Evolutionary conservation across 176 grass and related monocot species (phyloP).

Genomic region (Cenchrus purpureus): DNA sequence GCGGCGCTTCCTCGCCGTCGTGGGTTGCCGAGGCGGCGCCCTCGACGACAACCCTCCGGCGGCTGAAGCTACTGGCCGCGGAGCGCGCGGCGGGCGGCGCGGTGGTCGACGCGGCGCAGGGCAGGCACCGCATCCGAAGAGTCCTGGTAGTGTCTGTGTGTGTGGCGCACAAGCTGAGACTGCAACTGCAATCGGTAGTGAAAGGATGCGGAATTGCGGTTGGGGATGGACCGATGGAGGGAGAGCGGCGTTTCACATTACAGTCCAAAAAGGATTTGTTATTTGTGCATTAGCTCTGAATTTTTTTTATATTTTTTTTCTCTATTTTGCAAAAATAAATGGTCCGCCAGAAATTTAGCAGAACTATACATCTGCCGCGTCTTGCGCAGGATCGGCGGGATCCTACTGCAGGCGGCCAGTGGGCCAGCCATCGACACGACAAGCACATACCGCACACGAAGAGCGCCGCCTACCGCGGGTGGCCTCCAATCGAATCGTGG

Average conservation of each 20-base stretch:
- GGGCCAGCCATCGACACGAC: no score
- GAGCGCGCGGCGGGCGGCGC: conserved; percentile 25
- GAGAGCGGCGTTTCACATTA: neutral
- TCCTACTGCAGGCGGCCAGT: no score
- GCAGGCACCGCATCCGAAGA: conserved; percentile 46
- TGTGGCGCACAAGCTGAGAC: conserved; percentile 17
- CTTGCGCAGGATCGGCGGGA: no score
- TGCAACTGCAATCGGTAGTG: neutral
- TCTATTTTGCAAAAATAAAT: no score
- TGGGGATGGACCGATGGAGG: neutral
- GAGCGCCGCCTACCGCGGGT: no score
- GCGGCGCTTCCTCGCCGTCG: conserved; percentile 37
- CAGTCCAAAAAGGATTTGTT: neutral
- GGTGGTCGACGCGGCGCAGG: conserved; percentile 38
- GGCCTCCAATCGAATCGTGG: no score
- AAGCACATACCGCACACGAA: no score
- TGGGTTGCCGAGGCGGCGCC: conserved; percentile 37
- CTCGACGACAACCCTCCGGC: conserved; percentile 46
- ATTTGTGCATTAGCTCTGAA: neutral
- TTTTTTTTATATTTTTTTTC: no score
- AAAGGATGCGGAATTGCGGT: neutral
- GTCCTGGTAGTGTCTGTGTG: conserved; percentile 1
- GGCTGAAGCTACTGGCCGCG: conserved; percentile 31
- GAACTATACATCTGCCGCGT: no score
- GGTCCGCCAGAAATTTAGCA: no score